These are phyloP conservation scores for Biscogniauxia marginata DNA, from an alignment of 2,329 filamentous ascomycete genomes.

Conservation along the genomic window DNA sequence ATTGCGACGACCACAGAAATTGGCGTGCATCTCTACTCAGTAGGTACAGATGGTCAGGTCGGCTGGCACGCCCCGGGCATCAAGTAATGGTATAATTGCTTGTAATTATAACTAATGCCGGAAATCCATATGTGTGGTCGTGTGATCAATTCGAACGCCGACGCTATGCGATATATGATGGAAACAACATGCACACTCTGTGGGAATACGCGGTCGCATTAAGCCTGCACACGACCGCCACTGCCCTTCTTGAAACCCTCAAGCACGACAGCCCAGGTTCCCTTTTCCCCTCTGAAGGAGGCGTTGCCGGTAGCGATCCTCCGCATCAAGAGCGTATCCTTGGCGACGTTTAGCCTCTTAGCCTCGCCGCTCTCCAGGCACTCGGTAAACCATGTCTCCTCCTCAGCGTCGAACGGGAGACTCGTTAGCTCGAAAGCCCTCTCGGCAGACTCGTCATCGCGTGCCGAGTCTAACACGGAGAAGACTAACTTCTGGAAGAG, in stretches of 20 bases:
- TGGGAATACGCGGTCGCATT: too few species aligned
- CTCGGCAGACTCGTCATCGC: constrained; percentile 43
- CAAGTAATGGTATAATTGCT: too few species aligned
- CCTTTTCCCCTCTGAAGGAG: constrained; percentile 46
- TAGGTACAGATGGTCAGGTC: too few species aligned
- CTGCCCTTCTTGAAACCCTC: constrained; percentile 51
- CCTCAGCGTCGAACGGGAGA: constrained; percentile 66
- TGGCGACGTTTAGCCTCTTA: constrained; percentile 61
- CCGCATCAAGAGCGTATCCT: constrained; percentile 73
- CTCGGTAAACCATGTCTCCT: constrained; percentile 74
- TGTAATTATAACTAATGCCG: neutral
- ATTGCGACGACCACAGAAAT: too few species aligned
- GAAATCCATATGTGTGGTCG: neutral
- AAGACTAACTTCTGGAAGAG: constrained; percentile 67
- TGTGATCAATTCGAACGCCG: constrained; percentile 23
- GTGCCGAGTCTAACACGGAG: constrained; percentile 49
- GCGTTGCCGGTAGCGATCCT: constrained; percentile 64
- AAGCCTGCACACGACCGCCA: constrained; percentile 29
- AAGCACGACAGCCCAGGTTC: constrained; percentile 49
- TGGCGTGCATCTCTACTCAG: too few species aligned
- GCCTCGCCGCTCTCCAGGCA: constrained; percentile 65
- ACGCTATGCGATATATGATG: constrained; percentile 29
- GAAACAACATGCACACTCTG: neutral
- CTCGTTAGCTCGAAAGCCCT: constrained; percentile 69
- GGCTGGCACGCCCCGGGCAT: too few species aligned